Evolutionary conservation across 2,329 filamentous ascomycete genomes (phyloP), one percentile per base, ranked within the genome.

Genomic region (Alternaria gaisen): DNA sequence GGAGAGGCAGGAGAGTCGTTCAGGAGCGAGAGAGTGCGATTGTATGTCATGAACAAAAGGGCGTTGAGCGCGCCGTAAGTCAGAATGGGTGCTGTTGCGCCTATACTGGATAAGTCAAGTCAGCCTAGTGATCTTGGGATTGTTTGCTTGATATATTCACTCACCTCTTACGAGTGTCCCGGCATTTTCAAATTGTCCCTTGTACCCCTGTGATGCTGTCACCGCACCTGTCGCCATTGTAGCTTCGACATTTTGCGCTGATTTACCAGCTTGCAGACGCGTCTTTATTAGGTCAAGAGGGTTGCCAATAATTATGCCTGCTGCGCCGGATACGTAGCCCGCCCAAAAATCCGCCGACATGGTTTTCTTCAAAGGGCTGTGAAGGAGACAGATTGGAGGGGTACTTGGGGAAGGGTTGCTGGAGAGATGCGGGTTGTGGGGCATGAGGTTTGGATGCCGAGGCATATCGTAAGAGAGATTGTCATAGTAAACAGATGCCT

Each of bases 321-420:
- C 84, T 58, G 91, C 93, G 54, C 94, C 94, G 74, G 91, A 94
- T 63, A 95, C 81, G 79, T 97, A 97, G 72, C 94, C 93, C 59
- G 94, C 92, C 91, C 92, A 97, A 79, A 97, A 97, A 77, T 97
- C 94, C 69, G 92, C 88, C 52, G 91, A 92, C 91, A 95, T 94
- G 59, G 58, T 32, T 50, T 46, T 11, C 20, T 38, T 46, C 32
- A 50, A 26, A 24, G 42, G 42, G 30, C 8, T 8, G 44, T 38
- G 16, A 54, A 47, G 42, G 52, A 24, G 24, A n/a, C 20, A 30
- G 53, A 42, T 54, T 64, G 47, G 68, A 64, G 61, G 63, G 61
- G 63, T 46, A 62, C 56, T 55, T 62, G 58, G 56, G 38, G 46
- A 10, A 43, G 12, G 50, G 43, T 42, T 28, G 44, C 28, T 51